Conservation (phyloP, 805 yeast species). For the Cyberlindnera petersonii region DNA sequence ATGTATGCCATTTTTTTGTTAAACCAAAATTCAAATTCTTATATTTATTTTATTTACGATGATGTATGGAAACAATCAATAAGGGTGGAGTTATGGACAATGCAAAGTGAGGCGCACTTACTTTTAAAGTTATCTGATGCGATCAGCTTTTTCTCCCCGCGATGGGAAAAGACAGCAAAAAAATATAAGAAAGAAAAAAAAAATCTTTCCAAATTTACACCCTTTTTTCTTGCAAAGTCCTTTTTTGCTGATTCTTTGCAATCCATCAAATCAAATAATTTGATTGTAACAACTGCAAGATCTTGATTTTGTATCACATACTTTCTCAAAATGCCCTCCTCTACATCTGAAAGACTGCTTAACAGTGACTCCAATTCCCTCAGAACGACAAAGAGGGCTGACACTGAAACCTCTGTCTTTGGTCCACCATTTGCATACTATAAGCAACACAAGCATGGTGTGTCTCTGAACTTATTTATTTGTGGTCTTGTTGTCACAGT, state of each 20-base stretch:
- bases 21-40: too few relatives aligned
- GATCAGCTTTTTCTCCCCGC: slow-evolving; percentile 5
- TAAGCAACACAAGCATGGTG: slow-evolving; percentile 18
- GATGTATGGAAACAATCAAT: too few relatives aligned
- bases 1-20: slow-evolving; percentile 1
- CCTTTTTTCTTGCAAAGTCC: not conserved
- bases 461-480: slow-evolving; percentile 23
- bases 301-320: too few relatives aligned
- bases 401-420: slow-evolving; percentile 20
- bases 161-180: too few relatives aligned
- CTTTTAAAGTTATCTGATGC: slow-evolving; percentile 4
- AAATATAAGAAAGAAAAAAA: too few relatives aligned
- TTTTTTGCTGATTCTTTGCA: too few relatives aligned
- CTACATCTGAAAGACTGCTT: not conserved
- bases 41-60: not conserved
- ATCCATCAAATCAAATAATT: too few relatives aligned
- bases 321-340: too few relatives aligned
- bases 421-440: slow-evolving; percentile 27
- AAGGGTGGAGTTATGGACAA: not conserved
- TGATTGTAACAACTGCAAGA: too few relatives aligned
- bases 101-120: not conserved
- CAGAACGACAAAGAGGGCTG: not conserved
- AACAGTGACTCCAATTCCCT: not conserved
- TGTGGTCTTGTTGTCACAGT: slow-evolving; percentile 28
- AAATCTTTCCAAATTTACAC: not conserved